These are phyloP conservation scores for Zhuliangozyma blackwelliae DNA, from an alignment of 1,139 yeast genomes.

Conservation along the genomic window DNA sequence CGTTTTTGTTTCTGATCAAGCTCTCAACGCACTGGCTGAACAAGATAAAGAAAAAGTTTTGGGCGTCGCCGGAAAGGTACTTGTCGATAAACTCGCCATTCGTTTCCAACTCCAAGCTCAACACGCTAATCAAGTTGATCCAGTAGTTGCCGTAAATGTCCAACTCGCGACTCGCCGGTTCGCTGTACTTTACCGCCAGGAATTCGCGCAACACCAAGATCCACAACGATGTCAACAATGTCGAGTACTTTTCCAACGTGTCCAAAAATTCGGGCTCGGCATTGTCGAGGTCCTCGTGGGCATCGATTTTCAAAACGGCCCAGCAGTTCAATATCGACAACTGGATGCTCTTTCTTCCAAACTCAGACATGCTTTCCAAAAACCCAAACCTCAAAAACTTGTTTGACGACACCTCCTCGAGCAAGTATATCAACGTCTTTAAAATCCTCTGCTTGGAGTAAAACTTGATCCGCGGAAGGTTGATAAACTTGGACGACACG, in stretches of 20 bases:
- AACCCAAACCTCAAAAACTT: conserved; percentile 41
- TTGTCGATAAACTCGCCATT: conserved; percentile 40
- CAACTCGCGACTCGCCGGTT: conserved; percentile 45
- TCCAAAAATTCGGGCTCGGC: conserved; percentile 31
- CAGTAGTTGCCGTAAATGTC: conserved; percentile 63
- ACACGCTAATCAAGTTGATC: conserved; percentile 75
- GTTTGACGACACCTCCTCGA: conserved; percentile 56
- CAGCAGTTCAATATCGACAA: conserved; percentile 79
- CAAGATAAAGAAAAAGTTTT: conserved; percentile 73
- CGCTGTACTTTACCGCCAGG: conserved; percentile 61
- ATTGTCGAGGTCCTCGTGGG: conserved; percentile 29
- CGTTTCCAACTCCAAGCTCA: conserved; percentile 60
- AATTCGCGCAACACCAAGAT: conserved; percentile 68
- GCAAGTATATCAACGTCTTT: conserved; percentile 59
- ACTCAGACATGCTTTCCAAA: conserved; percentile 43
- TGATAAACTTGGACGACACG: conserved; percentile 74
- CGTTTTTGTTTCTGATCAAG: conserved; percentile 45
- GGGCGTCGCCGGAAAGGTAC: conserved; percentile 52
- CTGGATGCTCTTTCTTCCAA: conserved; percentile 61
- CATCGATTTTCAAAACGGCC: conserved; percentile 70
- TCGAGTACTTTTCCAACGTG: conserved; percentile 57
- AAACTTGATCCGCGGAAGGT: conserved; percentile 42
- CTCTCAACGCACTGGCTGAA: conserved; percentile 84
- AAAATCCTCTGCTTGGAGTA: conserved; percentile 60
- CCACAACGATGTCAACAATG: conserved; percentile 73